Percentiles rank a stretch among this genome's conserved stretches.
These are phyloP conservation scores for Magnolia changhungtana DNA, from an alignment of 164 flowering plant species.

Conservation along the genomic window DNA sequence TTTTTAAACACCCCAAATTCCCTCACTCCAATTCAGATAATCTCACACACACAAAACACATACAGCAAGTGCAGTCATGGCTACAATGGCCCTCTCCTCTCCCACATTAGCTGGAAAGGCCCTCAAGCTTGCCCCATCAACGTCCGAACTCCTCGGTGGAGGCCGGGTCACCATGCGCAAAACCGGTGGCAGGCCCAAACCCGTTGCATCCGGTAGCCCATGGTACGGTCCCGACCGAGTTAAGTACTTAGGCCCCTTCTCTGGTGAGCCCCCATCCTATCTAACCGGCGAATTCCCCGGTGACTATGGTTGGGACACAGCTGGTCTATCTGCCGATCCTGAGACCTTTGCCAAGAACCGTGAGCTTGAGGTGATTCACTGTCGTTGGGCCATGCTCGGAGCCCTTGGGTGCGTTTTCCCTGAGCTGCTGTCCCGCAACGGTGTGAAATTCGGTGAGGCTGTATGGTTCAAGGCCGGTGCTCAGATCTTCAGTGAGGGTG, in stretches of 20 bases:
- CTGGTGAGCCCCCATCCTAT: constrained; percentile 12
- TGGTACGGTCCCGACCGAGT: constrained; percentile 24
- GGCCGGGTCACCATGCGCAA: constrained; percentile 18
- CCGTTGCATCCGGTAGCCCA: constrained; percentile 16
- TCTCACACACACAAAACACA: background rate
- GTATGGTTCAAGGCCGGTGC: constrained; percentile 24
- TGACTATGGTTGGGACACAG: constrained; percentile 20
- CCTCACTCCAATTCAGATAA: background rate
- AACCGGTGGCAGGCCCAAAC: constrained; percentile 5
- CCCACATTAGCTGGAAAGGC: constrained; percentile 17
- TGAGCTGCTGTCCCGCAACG: constrained; percentile 16
- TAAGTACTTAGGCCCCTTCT: constrained; percentile 18
- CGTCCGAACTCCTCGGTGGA: constrained; percentile 7
- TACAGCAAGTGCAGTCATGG: constrained; percentile 1
- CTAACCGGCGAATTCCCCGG: constrained; percentile 17
- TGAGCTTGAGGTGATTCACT: constrained; percentile 20
- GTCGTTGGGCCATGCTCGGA: constrained; percentile 15
- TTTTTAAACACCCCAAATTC: background rate
- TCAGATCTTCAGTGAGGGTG: constrained; percentile 24
- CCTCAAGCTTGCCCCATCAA: constrained; percentile 5
- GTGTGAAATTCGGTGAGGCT: constrained; percentile 22
- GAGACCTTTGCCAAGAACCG: constrained; percentile 23
- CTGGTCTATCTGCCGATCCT: constrained; percentile 22
- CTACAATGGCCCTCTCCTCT: constrained; percentile 18
- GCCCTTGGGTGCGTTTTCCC: constrained; percentile 18